Conservation (phyloP, 768 basidiomycete species). For the Rhodocollybia butyracea region DNA sequence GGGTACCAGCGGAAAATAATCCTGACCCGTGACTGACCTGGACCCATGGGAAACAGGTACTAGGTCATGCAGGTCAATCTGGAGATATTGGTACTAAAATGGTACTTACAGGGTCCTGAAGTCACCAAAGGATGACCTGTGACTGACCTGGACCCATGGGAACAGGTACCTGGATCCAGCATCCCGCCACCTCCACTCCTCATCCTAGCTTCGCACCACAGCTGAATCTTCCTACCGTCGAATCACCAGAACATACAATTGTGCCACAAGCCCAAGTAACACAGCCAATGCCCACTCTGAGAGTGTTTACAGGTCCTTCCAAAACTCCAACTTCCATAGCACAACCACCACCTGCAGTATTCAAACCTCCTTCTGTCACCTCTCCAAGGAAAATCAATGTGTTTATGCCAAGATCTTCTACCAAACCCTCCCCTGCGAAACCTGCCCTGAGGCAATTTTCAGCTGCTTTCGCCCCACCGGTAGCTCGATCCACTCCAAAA, state of each 20-base stretch:
- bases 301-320: slow-evolving; percentile 26
- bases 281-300: slow-evolving; percentile 18
- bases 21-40: no score
- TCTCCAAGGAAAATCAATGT: slow-evolving; percentile 18
- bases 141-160: no score
- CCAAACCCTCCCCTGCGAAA: slow-evolving; percentile 37
- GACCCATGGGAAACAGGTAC: no score
- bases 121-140: no score
- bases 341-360: not conserved
- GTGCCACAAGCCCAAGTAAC: slow-evolving; percentile 35
- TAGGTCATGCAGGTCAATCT: no score
- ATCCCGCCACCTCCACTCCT: slow-evolving; percentile 9
- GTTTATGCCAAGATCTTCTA: slow-evolving; percentile 27
- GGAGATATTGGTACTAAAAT: no score
- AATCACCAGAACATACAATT: slow-evolving; percentile 18
- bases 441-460: slow-evolving; percentile 45
- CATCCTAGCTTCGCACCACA: slow-evolving; percentile 11
- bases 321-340: not conserved
- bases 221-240: slow-evolving; percentile 11
- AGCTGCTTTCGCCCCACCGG: slow-evolving; percentile 67
- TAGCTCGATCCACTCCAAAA: slow-evolving; percentile 49
- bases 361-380: not conserved
- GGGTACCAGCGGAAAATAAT: no score
- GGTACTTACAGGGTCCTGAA: no score
- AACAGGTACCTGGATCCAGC: slow-evolving; percentile 29